Percentiles rank a stretch among this genome's conserved stretches.
These are phyloP conservation scores for Pholiota microspora DNA, from an alignment of 768 basidiomycete genomes.

Conservation along the genomic window DNA sequence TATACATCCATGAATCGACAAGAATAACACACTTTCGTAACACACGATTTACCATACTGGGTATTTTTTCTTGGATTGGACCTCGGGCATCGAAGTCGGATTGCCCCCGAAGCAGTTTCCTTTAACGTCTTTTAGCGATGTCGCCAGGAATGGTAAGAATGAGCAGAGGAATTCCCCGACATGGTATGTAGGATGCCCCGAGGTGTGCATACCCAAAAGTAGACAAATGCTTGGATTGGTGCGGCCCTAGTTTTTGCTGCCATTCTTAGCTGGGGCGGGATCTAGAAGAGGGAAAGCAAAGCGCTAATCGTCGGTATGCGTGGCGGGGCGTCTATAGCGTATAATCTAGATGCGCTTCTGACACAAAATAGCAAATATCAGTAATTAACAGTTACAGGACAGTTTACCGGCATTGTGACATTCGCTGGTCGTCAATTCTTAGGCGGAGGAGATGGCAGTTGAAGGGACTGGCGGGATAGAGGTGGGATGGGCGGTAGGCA, in stretches of 20 bases:
- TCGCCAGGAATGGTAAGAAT: not conserved
- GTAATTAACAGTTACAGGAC: too few species aligned
- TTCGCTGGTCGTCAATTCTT: too few species aligned
- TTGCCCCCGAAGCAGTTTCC: conserved; percentile 11
- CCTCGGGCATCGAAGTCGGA: conserved; percentile 1
- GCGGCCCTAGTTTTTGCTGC: not conserved
- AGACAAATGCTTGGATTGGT: not conserved
- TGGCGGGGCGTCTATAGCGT: too few species aligned
- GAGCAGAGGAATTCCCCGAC: not conserved
- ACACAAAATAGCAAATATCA: too few species aligned
- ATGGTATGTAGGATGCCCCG: not conserved
- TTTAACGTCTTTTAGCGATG: not conserved
- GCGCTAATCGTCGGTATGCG: too few species aligned
- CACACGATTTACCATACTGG: not conserved
- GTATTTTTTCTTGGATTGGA: conserved; percentile 7
- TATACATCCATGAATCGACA: conserved; percentile 3
- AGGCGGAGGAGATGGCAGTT: too few species aligned
- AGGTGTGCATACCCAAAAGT: not conserved
- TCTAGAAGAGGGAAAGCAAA: not conserved
- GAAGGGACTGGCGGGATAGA: too few species aligned
- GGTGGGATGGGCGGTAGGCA: too few species aligned
- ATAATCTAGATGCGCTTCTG: too few species aligned
- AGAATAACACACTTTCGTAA: not conserved
- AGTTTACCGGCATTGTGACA: too few species aligned
- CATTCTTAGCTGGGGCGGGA: not conserved